Evolutionary conservation across 495 filamentous ascomycete species (phyloP).

Genomic region (Penicillium cinerascens): DNA sequence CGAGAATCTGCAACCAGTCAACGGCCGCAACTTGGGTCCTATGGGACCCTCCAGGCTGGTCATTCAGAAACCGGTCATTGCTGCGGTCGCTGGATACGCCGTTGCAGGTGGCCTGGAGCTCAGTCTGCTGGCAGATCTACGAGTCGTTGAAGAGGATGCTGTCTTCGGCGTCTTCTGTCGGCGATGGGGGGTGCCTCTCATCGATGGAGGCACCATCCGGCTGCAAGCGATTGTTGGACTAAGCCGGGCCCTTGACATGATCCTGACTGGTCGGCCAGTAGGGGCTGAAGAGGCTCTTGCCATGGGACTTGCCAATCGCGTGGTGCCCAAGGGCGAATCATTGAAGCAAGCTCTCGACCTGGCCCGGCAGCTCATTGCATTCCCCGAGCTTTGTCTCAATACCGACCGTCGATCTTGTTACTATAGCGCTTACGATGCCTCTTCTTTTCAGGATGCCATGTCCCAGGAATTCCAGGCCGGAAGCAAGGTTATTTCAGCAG

Average conservation of each 20-base stretch:
- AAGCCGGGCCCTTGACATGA: constrained; percentile 49
- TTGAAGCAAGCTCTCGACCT: constrained; percentile 40
- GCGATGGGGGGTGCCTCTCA: constrained; percentile 47
- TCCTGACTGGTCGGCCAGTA: constrained; percentile 46
- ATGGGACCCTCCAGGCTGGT: constrained; percentile 46
- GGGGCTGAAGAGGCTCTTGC: constrained; percentile 41
- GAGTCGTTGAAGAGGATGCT: constrained; percentile 45
- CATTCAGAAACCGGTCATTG: constrained; percentile 40
- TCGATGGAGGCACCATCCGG: constrained; percentile 49
- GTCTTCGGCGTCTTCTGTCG: constrained; percentile 50
- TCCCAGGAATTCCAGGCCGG: constrained; percentile 40
- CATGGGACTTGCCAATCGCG: constrained; percentile 48
- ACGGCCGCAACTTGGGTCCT: constrained; percentile 31
- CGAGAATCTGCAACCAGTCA: constrained; percentile 21
- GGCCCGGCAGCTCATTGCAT: constrained; percentile 38
- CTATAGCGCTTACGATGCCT: constrained; percentile 41
- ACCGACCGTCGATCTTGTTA: constrained; percentile 37
- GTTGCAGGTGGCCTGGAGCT: constrained; percentile 49
- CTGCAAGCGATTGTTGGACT: constrained; percentile 47
- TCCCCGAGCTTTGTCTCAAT: constrained; percentile 46
- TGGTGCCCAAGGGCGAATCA: constrained; percentile 44
- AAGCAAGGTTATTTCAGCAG: constrained; percentile 29
- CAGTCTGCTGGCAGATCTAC: constrained; percentile 44
- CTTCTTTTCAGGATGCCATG: constrained; percentile 43
- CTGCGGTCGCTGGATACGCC: constrained; percentile 44